Evolutionary conservation across 2,329 filamentous ascomycete species (phyloP).

Genomic region (Penicillium sp.): DNA sequence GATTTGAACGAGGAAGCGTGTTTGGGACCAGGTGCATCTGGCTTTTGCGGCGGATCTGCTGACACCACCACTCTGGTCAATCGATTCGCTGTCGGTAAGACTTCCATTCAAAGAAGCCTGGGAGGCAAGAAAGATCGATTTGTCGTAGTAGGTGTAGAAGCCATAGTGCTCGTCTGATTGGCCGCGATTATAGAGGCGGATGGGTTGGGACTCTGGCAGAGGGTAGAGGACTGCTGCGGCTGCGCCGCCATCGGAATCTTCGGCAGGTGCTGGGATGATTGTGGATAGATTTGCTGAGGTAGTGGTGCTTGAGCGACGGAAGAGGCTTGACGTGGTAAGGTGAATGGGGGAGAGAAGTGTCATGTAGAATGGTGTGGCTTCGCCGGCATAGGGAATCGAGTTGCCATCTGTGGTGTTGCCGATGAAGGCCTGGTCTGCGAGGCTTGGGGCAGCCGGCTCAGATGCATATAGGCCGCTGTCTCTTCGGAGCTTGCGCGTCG

Average conservation of each 20-base stretch:
- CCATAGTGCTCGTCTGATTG: slow-evolving; percentile 81
- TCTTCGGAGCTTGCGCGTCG: slow-evolving; percentile 27
- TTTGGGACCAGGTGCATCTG: slow-evolving; percentile 60
- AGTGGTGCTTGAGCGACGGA: slow-evolving; percentile 34
- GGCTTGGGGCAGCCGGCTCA: slow-evolving; percentile 48
- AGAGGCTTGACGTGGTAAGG: slow-evolving; percentile 40
- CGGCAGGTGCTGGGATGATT: slow-evolving; percentile 62
- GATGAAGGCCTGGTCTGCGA: slow-evolving; percentile 73
- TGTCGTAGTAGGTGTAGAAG: slow-evolving; percentile 90
- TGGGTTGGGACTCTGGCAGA: slow-evolving; percentile 65
- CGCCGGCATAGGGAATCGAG: slow-evolving; percentile 70
- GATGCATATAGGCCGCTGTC: slow-evolving; percentile 41
- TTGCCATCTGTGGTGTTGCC: slow-evolving; percentile 82
- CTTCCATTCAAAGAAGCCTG: slow-evolving; percentile 47
- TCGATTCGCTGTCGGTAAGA: slow-evolving; percentile 39
- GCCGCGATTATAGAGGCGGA: slow-evolving; percentile 82
- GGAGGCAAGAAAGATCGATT: slow-evolving; percentile 76
- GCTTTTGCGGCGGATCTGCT: slow-evolving; percentile 45
- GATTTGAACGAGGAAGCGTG: slow-evolving; percentile 60
- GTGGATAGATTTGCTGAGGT: slow-evolving; percentile 48
- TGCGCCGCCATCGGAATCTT: slow-evolving; percentile 68
- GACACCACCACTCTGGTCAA: slow-evolving; percentile 52
- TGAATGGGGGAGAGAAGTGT: slow-evolving; percentile 57
- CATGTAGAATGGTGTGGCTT: slow-evolving; percentile 85
- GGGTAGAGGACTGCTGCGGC: slow-evolving; percentile 71